Percentiles rank a stretch among this genome's conserved stretches.
Evolutionary conservation across 768 basidiomycete genomes (phyloP).

Genomic region (Mycena sanguinolenta): DNA sequence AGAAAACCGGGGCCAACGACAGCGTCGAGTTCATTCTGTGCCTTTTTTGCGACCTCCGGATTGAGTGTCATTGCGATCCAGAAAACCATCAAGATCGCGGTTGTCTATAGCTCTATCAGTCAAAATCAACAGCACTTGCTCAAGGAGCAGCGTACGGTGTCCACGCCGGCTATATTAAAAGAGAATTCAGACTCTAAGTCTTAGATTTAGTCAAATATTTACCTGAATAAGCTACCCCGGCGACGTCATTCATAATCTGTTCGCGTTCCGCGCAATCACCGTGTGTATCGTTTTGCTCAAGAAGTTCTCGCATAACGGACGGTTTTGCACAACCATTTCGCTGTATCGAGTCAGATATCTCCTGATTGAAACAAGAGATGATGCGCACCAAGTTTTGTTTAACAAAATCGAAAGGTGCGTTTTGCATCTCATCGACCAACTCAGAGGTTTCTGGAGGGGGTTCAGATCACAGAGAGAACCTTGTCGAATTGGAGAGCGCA

Average conservation of each 20-base stretch:
- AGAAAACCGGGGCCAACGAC: too few species aligned
- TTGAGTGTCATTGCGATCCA: conserved; percentile 17
- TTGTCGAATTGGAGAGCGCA: not conserved
- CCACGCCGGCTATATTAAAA: conserved; percentile 21
- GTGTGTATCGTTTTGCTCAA: too few species aligned
- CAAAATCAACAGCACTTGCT: not conserved
- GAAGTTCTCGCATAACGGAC: conserved; percentile 13
- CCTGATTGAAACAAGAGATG: too few species aligned
- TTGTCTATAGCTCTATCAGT: conserved; percentile 11
- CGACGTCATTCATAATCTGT: conserved; percentile 7
- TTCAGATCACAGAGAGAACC: not conserved
- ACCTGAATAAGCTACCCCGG: conserved; percentile 16
- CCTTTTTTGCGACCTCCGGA: too few species aligned
- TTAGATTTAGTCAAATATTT: not conserved
- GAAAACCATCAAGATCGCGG: conserved; percentile 7
- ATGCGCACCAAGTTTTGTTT: too few species aligned
- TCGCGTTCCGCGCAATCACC: not conserved
- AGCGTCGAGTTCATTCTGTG: too few species aligned
- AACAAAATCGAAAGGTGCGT: too few species aligned
- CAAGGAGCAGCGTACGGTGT: conserved; percentile 31
- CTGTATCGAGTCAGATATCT: conserved; percentile 8
- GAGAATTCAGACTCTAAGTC: not conserved
- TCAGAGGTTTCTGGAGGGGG: too few species aligned
- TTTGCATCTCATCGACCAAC: too few species aligned
- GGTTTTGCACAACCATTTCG: conserved; percentile 15